Base-by-base conservation (phyloP, 2,329 filamentous ascomycete genomes). In the Aquanectria penicillioides region DNA sequence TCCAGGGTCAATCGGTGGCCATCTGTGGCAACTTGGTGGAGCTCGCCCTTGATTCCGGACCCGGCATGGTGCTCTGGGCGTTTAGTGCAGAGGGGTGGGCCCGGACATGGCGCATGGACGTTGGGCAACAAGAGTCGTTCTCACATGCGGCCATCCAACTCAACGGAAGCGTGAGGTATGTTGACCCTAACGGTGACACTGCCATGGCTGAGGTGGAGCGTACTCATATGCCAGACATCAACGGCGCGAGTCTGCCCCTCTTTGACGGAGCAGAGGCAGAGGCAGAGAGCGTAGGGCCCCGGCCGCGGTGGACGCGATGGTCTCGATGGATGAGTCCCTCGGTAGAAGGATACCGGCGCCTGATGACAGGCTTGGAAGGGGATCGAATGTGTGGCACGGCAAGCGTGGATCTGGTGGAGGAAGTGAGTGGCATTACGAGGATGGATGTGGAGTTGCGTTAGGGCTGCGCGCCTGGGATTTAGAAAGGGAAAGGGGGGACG, bases 401-500 rank as follows among this genome's bases (percentile, higher is more conserved):
- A 23, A 69, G 63, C 31, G 59, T 70, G 48, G 73, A 74, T 57
- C 54, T 77, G 34, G 71, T 77, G 12, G 75, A 76, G 58, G 72
- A 76, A 47, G 49, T 74, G 18, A 71, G 66, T n/a, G 74, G 74
- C 10, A 71, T 78, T 52, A 69, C 73, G 25, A 72, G 75, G 61
- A 69, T 80, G 43, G 74, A 78, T 55, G 66, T 79, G 63, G 75
- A 78, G 64, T 71, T 79, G 48, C 50, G 63, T 33, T 71, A 51
- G 61, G 43, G 50, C 51, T 28, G 36, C 49, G n/a, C 17, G 28
- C 4, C 9, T 46, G 12, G n/a, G 23, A n/a, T n/a, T n/a, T n/a
- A n/a, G 44, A 43, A 20, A 12, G 26, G 6, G 36, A 20, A 33
- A 48, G 49, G 48, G 6, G 29, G 13, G 33, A 37, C 54, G 48